Base-by-base conservation (phyloP, 164 flowering plant species). In the Brasenia schreberi region DNA sequence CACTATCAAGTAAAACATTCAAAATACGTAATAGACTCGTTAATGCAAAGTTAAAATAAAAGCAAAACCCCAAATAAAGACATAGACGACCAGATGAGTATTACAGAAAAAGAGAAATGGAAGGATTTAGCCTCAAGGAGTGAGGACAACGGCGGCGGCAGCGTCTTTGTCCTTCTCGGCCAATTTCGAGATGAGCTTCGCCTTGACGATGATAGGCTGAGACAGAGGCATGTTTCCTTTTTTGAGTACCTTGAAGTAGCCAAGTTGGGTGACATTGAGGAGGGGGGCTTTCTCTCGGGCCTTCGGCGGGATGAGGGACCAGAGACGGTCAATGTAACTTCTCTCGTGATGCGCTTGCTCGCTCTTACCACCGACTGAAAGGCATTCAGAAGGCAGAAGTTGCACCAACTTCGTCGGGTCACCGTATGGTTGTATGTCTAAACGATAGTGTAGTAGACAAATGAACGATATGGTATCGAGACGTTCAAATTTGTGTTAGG, bases 121-220 rank as follows among this genome's bases (percentile, higher is more conserved):
- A 33, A 33, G 39, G 4, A 33, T 33, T 33, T 33, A 33, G 39
- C 27, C 2, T 59, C 43, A 87, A 63, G 94, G 91, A 0, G 89
- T 88, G 61, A 88, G 89, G 5, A 88, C 71, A 16, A 88, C 89
- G 17, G 88, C 89, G 7, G 91, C 91, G 43, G 89, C 89, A 19
- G 81, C 83, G 69, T 80, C 89, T 83, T 88, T 87, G 43, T 85
- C 67, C 68, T 72, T 72, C 71, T 72, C 71, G 0, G 75, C 71
- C 12, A 9, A 61, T 68, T 68, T 87, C 14, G 87, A 86, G 3
- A 88, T 72, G 17, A 88, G 80, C 83, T 86, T 68, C 12, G 68
- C 65, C 68, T 70, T 70, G 42, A 72, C 75, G n/a, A 72, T 68
- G 14, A 72, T 17, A 2, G 68, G 75, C 3, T 58, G 43, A 58